Conservation (phyloP, 441 rosid species). For the Erodium moschatum region DNA sequence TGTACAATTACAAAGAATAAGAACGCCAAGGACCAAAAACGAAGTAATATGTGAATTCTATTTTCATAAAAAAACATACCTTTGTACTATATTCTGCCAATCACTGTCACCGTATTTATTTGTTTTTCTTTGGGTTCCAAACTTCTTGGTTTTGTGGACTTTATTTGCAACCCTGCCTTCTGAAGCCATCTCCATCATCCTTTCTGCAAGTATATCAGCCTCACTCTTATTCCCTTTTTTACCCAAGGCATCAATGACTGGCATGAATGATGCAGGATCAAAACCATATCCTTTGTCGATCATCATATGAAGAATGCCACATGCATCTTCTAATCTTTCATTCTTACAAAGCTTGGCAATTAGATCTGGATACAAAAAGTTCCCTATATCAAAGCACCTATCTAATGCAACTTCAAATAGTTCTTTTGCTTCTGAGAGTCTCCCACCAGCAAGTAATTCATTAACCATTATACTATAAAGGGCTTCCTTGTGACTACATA, state of each 20-base stretch:
- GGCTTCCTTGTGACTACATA: slow-evolving; percentile 73
- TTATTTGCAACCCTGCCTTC: slow-evolving; percentile 35
- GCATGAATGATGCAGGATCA: slow-evolving; percentile 83
- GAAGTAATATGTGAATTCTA: background rate
- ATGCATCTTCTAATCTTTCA: slow-evolving; percentile 53
- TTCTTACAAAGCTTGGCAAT: slow-evolving; percentile 60
- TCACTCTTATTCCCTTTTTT: slow-evolving; percentile 57
- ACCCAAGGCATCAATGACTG: slow-evolving; percentile 73
- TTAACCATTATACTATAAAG: slow-evolving; percentile 74
- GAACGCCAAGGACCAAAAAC: background rate
- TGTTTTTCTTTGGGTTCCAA: slow-evolving; percentile 26
- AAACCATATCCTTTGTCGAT: slow-evolving; percentile 55
- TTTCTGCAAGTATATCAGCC: slow-evolving; percentile 66
- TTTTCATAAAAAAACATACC: slow-evolving; percentile 37
- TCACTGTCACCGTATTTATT: slow-evolving; percentile 36
- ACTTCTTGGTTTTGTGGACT: slow-evolving; percentile 25
- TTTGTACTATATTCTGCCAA: slow-evolving; percentile 59
- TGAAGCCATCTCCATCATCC: slow-evolving; percentile 79
- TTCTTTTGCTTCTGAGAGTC: slow-evolving; percentile 51
- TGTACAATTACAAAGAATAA: slow-evolving; percentile 2
- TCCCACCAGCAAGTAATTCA: slow-evolving; percentile 57
- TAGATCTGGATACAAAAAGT: slow-evolving; percentile 59
- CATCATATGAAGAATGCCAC: slow-evolving; percentile 51
- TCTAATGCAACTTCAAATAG: slow-evolving; percentile 62
- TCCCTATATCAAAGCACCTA: slow-evolving; percentile 51